Evolutionary conservation across 2,329 filamentous ascomycete species (phyloP), one percentile per base, ranked within the genome.

Genomic region (Rosellinia necatrix): DNA sequence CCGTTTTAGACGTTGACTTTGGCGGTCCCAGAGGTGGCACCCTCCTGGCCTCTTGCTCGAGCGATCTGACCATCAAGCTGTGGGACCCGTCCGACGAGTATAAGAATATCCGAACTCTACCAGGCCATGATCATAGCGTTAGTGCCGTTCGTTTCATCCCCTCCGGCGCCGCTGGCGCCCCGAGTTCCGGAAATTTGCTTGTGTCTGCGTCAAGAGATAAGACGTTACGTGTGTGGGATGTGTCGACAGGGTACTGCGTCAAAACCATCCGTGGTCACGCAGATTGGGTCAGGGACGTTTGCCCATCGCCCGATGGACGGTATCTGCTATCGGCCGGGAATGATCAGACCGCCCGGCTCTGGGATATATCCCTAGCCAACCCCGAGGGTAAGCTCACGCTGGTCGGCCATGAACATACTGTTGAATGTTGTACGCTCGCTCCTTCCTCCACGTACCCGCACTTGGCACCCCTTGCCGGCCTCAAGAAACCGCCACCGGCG

Each of bases 51-150:
- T 92, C 89, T 6, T 96, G 91, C 77, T 92, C 87, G 43, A 92
- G 88, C 44, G 93, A 97, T 72, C 76, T 97, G 40, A 96, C 91
- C 2, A 96, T 97, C 75, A 96, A 96, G 73, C 78, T 97, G 21
- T 97, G 92, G 92, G 91, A 97, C 64, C 92, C 93, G 1, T 83
- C 86, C 38, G 89, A 96, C 70, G 90, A 94, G 57, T 97, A 97
- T 77, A 96, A 96, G 72, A 97, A 96, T 69, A 96, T 96, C 53
- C 84, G 92, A 48, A 97, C 92, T 1, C 78, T 97, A 17, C 89
- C 90, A 0, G 92, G 93, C 5, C 92, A 97, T 73, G 92, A 97
- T 66, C 93, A 97, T 72, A 94, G 88, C 62, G 90, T 97, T 51
- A 94, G 89, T 64, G 88, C 90, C 2, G 87, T 97, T 27, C 87